Evolutionary conservation across 208 protist species (phyloP), one percentile per base, ranked within the genome.

Genomic region (Novymonas esmeraldas): DNA sequence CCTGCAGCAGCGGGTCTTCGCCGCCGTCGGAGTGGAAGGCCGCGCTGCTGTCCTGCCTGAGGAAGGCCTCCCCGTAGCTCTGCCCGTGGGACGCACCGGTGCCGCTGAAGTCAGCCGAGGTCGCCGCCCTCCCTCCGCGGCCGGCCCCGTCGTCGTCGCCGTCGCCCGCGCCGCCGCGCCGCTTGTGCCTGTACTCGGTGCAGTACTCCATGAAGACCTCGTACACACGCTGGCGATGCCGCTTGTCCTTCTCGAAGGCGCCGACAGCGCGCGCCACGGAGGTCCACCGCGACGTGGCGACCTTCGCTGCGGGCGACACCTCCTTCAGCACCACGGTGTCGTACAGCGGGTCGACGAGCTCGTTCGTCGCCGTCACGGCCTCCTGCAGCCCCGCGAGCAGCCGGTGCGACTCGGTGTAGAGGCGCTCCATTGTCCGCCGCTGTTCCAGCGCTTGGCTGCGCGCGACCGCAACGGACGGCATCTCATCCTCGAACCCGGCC

Each of bases 171-270:
- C 57, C 45, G 24, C 54, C 60, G 6, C 29, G 33, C 6, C 60
- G 42, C 44, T 64, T 50, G 14, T 78, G 71, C 2, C 69, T 68
- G 45, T 78, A 84, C 33, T 68, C 61, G 20, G 73, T 77, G 68
- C 82, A 89, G 86, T 90, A 96, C 59, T 83, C 67, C 29, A 71
- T 80, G 72, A 96, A 96, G 6, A 93, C 78, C 24, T 90, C 74
- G 74, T 90, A 94, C 4, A 95, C 85, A 10, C 79, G 77, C 57
- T 86, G 71, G 38, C 85, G 86, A 57, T 94, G 92, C 24, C 74
- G 80, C 64, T 85, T 82, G 18, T 93, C 85, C 42, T 46, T 48
- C 65, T 96, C 87, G 50, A 82, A 83, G 11, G 67, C 78, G 9
- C 92, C 92, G 13, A 96, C 75, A 1, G 79, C 77, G 26, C 73